Conservation (phyloP, 1,284 basidiomycete genomes). For the Chiua sp. region DNA sequence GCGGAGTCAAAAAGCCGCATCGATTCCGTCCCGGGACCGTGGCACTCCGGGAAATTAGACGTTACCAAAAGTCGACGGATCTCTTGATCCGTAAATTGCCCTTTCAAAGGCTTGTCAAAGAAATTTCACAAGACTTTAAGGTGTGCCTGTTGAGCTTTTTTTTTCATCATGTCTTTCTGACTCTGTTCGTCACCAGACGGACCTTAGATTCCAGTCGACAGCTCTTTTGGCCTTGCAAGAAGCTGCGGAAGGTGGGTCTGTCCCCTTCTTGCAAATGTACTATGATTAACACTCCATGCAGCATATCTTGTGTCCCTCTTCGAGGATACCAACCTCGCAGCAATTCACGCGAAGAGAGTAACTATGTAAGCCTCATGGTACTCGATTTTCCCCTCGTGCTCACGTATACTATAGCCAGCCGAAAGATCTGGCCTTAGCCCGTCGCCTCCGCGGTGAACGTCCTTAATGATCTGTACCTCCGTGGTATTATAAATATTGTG, state of each 20-base stretch:
- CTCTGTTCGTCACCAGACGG: conserved; percentile 21
- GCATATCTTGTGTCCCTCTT: conserved; percentile 74
- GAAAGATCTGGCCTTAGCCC: conserved; percentile 63
- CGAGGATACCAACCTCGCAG: conserved; percentile 63
- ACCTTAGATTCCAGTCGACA: conserved; percentile 67
- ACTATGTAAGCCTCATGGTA: conserved; percentile 41
- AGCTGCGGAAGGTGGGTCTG: conserved; percentile 56
- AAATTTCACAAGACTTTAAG: conserved; percentile 77
- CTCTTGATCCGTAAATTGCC: conserved; percentile 81
- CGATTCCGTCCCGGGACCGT: conserved; percentile 70
- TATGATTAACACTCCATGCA: conserved; percentile 14
- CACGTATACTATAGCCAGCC: conserved; percentile 33
- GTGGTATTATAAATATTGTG: conserved; percentile 1
- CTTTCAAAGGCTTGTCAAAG: conserved; percentile 79
- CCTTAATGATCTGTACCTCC: conserved; percentile 5
- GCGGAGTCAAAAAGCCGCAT: conserved; percentile 87
- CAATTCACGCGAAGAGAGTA: conserved; percentile 71
- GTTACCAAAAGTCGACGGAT: conserved; percentile 86
- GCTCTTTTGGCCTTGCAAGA: conserved; percentile 74
- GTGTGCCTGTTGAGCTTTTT: conserved; percentile 40
- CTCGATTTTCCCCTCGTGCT: conserved; percentile 5
- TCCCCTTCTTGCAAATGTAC: background rate
- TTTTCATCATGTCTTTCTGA: background rate
- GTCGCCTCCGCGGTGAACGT: conserved; percentile 39
- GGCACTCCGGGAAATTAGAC: conserved; percentile 84